Base-by-base conservation (phyloP, 2,329 filamentous ascomycete species). In the Phialocephala sp. region DNA sequence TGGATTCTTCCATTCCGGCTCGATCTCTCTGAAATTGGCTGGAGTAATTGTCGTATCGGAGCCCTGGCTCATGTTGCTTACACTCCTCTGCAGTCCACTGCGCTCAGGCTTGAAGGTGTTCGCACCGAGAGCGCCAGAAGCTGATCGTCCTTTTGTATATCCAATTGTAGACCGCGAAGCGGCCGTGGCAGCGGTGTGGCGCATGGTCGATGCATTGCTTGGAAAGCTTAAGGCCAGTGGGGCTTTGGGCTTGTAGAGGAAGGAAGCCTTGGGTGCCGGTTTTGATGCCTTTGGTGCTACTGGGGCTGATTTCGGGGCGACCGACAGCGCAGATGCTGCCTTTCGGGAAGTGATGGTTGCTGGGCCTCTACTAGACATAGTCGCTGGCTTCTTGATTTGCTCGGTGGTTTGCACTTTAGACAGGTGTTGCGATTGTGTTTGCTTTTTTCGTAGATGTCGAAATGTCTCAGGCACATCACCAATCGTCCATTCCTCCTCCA, bases 151-250 rank as follows among this genome's bases (percentile, higher is more conserved):
- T 76, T 91, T 92, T 63, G 87, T 91, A 76, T 97, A 97, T 18
- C 94, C 94, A 50, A 97, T 84, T 0, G 93, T 97, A 63, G 88
- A 94, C 68, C 89, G 87, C 1, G 93, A 97, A 6, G 88, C 88
- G 6, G 86, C 86, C 24, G 86, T 84, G 1, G 90, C 89, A 12
- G 85, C 82, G 9, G 84, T 84, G 69, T 87, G 85, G 56, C 88
- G 86, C 71, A 86, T 82, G 11, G 77, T 75, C n/a, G 82, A 82
- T 0, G 82, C 78, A 57, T 78, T 76, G 66, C 84, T 84, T 8
- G 68, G 63, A n/a, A 62, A 8, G 3, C 81, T 79, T 2, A 82
- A 78, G 5, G 78, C 71, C 6, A 78, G 72, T n/a, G 79, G 75
- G 60, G 83, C 83, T 59, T 79, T 81, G 5, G 72, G 76, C 52